These are phyloP conservation scores for Rhodotorula sp. DNA, from an alignment of 1,284 basidiomycete genomes.

Conservation along the genomic window DNA sequence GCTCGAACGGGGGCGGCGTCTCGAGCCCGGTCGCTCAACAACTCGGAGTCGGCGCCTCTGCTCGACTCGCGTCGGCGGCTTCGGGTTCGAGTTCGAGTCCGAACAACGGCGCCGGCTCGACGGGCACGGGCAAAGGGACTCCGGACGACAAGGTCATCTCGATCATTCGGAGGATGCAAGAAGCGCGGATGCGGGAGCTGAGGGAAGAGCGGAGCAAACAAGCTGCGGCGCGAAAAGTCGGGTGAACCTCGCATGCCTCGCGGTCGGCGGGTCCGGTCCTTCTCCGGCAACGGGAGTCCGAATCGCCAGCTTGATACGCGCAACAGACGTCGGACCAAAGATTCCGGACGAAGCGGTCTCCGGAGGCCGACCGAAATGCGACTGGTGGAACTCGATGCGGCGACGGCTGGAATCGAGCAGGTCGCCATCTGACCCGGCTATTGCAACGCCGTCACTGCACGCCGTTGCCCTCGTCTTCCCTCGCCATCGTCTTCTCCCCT, in stretches of 20 bases:
- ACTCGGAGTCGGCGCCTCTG: constrained; percentile 1
- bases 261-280: too few relatives aligned
- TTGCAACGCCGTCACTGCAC: too few relatives aligned
- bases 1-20: constrained; percentile 5
- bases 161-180: constrained; percentile 37
- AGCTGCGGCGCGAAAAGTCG: constrained; percentile 5
- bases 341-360: too few relatives aligned
- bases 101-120: background rate
- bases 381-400: too few relatives aligned
- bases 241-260: background rate
- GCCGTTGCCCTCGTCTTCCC: too few relatives aligned
- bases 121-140: background rate
- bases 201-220: constrained; percentile 19
- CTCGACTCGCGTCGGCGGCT: background rate
- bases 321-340: too few relatives aligned
- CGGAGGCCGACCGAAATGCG: too few relatives aligned
- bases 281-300: too few relatives aligned
- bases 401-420: too few relatives aligned
- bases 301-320: too few relatives aligned
- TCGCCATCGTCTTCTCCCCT: too few relatives aligned
- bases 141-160: constrained; percentile 38
- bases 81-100: background rate
- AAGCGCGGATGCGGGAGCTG: constrained; percentile 32
- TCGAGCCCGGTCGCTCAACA: background rate
- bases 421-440: too few relatives aligned